Base-by-base conservation (phyloP, 495 filamentous ascomycete genomes). In the Echria macrotheca region DNA sequence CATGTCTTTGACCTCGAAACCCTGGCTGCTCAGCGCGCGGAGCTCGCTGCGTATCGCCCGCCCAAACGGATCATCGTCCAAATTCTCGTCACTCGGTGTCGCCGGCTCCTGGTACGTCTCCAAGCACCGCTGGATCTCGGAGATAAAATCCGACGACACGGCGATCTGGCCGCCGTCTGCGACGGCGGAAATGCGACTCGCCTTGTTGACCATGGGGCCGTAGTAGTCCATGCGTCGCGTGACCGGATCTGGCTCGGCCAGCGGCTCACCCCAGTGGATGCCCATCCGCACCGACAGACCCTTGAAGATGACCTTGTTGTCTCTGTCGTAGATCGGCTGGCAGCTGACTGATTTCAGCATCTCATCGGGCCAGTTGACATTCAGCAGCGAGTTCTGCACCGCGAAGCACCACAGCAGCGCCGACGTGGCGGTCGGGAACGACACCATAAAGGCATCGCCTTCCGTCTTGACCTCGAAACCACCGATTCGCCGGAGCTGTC, bases 161-260 rank as follows among this genome's bases (percentile, higher is more conserved):
- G 91, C 91, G 44, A 97, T 95, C 66, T 99, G 91, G 2, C 93
- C 93, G 31, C 93, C 93, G 62, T 99, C 93, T n/a, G 93, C 93
- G 43, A 89, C 89, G 29, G 86, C 82, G 5, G 87, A 91, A 42
- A 99, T 93, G 66, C 93, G 84, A 40, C 91, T 85, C 0, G 93
- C 89, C 51, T 91, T 87, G 66, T 99, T 99, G 53, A 99, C 93
- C 89, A 99, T 97, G 1, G 94, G 93, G 7, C 93, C 93, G 66
- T 96, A 97, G 67, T 99, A 99, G 61, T 99, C 93, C 93, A 99
- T 99, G 32, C 93, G 89, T 39, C 89, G 83, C 8, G 93, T 99
- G 5, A 99, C 87, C 0, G 93, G 91, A 65, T 99, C 93, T 25
- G 84, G 83, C 61, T 97, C 93, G 56, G 88, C 94, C 45, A 99